These are phyloP conservation scores for Sordaria brevicollis DNA, from an alignment of 495 filamentous ascomycete genomes.

Conservation along the genomic window DNA sequence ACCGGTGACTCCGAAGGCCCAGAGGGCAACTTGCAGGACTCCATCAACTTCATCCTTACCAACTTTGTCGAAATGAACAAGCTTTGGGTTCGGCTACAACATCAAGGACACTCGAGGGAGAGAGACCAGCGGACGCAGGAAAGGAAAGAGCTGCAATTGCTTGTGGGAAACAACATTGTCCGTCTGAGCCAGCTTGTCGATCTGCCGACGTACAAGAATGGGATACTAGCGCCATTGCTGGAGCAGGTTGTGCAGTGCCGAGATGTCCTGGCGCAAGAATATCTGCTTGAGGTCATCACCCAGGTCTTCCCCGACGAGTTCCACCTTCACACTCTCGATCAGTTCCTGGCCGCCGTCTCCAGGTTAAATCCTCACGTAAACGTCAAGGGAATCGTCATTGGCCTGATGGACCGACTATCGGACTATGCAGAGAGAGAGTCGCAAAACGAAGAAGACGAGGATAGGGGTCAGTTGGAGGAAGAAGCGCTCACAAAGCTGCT, in stretches of 20 bases:
- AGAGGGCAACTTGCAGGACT: slow-evolving; percentile 93
- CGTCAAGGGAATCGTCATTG: slow-evolving; percentile 95
- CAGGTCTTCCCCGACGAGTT: slow-evolving; percentile 99
- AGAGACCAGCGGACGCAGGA: slow-evolving; percentile 88
- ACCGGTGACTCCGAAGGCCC: slow-evolving; percentile 78
- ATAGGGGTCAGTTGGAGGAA: slow-evolving; percentile 66
- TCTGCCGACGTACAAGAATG: slow-evolving; percentile 81
- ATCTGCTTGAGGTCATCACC: slow-evolving; percentile 93
- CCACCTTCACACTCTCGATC: slow-evolving; percentile 90
- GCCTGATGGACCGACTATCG: slow-evolving; percentile 91
- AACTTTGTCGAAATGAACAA: slow-evolving; percentile 99
- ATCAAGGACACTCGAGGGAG: slow-evolving; percentile 94
- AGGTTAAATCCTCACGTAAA: slow-evolving; percentile 92
- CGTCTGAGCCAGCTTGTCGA: slow-evolving; percentile 93
- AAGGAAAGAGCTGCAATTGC: slow-evolving; percentile 83
- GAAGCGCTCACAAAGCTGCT: slow-evolving; percentile 68
- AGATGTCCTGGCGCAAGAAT: slow-evolving; percentile 94
- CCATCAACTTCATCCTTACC: slow-evolving; percentile 91
- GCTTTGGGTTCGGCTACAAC: slow-evolving; percentile 93
- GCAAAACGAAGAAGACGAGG: slow-evolving; percentile 58
- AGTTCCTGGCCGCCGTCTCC: slow-evolving; percentile 83
- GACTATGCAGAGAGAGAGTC: slow-evolving; percentile 84
- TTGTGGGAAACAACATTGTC: slow-evolving; percentile 93
- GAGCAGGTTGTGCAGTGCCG: slow-evolving; percentile 97
- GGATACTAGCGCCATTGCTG: slow-evolving; percentile 77